Evolutionary conservation across 2,329 filamentous ascomycete species (phyloP), one percentile per base, ranked within the genome.

Genomic region (Orbilia blumenaviensis): DNA sequence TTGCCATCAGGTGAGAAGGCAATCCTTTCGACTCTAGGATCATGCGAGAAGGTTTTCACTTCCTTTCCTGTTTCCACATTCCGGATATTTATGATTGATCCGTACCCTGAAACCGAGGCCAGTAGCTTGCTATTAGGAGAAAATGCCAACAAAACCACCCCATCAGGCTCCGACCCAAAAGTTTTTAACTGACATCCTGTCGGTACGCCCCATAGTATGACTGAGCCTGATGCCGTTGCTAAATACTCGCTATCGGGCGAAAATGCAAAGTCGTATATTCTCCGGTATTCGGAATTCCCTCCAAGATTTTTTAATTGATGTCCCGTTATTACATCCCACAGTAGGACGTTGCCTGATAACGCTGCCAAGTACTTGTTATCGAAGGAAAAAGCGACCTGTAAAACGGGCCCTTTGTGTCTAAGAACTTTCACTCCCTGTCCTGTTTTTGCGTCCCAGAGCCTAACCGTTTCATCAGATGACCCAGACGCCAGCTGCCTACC

Each of bases 121-220:
- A 99, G 94, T 81, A 91, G 96, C 80, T 94, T 92, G 67, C 93
- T 94, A 83, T 97, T 94, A 5, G 94, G 94, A 32, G 94, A 98
- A 82, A 98, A 97, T 78, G 95, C 95, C 58, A 99, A 94, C 1
- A 95, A 98, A 1, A 94, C 98, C 42, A 98, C 95, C 61, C 95
- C 3, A 27, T n/a, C n/a, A n/a, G n/a, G n/a, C n/a, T n/a, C n/a
- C n/a, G n/a, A n/a, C n/a, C n/a, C n/a, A n/a, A n/a, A n/a, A n/a
- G n/a, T n/a, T n/a, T n/a, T n/a, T n/a, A n/a, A n/a, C n/a, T n/a
- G n/a, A n/a, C n/a, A n/a, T n/a, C n/a, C n/a, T n/a, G n/a, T n/a
- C n/a, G n/a, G n/a, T n/a, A n/a, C n/a, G n/a, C n/a, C n/a, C n/a
- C n/a, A n/a, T n/a, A n/a, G n/a, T n/a, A n/a, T n/a, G n/a, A n/a